Evolutionary conservation across 2,329 filamentous ascomycete species (phyloP).

Genomic region (Fusarium multiceps): DNA sequence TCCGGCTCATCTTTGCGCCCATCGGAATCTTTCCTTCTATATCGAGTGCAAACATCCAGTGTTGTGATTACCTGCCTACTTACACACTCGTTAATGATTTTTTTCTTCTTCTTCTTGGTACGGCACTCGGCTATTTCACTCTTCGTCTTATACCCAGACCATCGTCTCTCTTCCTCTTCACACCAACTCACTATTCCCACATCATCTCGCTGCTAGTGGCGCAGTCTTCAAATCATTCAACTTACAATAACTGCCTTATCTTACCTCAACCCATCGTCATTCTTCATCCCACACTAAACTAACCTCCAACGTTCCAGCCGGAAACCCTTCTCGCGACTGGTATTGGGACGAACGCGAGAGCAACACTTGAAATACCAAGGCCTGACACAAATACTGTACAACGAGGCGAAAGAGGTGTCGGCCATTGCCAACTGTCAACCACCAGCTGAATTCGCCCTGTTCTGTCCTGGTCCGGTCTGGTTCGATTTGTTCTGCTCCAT

Average conservation of each 20-base stretch:
- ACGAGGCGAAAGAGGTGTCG: slow-evolving; percentile 21
- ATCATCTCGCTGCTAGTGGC: slow-evolving; percentile 6
- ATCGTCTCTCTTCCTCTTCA: background rate
- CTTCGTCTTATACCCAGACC: background rate
- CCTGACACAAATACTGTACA: slow-evolving; percentile 19
- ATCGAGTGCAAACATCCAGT: slow-evolving; percentile 9
- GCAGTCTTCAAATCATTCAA: background rate
- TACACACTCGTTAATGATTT: background rate
- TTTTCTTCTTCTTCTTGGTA: background rate
- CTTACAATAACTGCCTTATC: background rate
- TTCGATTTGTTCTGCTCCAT: slow-evolving; percentile 16
- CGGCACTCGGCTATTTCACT: background rate
- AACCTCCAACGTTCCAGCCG: slow-evolving; percentile 23
- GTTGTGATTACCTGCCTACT: background rate
- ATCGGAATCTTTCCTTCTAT: slow-evolving; percentile 19
- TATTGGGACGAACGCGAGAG: slow-evolving; percentile 15
- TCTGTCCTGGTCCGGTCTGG: background rate
- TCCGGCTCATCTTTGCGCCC: slow-evolving; percentile 38
- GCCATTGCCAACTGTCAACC: slow-evolving; percentile 26
- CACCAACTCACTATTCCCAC: background rate
- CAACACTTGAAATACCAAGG: slow-evolving; percentile 14
- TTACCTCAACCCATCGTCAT: slow-evolving; percentile 11
- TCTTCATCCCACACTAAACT: slow-evolving; percentile 14
- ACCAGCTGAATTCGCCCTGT: slow-evolving; percentile 19
- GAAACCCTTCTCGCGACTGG: slow-evolving; percentile 23